Base-by-base conservation (phyloP, 805 yeast genomes). In the Candida sonorensis region DNA sequence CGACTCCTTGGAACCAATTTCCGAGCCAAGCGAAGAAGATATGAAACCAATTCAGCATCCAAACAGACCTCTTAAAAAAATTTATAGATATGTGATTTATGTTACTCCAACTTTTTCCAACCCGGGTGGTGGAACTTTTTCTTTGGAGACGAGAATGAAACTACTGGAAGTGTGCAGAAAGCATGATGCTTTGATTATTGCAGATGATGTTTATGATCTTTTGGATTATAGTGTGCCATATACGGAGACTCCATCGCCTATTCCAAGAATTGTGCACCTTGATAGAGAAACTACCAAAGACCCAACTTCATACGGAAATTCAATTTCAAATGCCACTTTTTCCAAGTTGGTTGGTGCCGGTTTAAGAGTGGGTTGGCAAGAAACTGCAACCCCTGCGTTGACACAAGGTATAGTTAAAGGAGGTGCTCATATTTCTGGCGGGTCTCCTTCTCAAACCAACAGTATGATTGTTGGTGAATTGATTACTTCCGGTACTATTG, bases 311-410 rank as follows among this genome's bases (percentile, higher is more conserved):
- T 62, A 55, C 37, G 95, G 95, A 8, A 77, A 85, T 53, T 72
- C 83, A 1, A 55, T 86, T 10, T 80, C 90, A 14, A 85, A 85
- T 57, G 72, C 80, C 14, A 76, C 90, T 0, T 81, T 82, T 40
- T 81, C 92, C 12, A 85, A 85, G 49, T 42, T 82, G 10, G 63
- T 82, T 21, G 94, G 94, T 1, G 94, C 95, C 0, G 95, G 95
- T 0, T 54, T 85, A 25, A 63, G 95, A 41, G 75, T 77, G 18
- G 95, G 95, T 1, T 86, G 88, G 77, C 92, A 82, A 43, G 94
- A 83, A 45, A 64, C 82, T 4, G 70, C 77, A 1, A 70, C 77
- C 4, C 57, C 63, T 0, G 59, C 62, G 18, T 61, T 86, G 33
- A 81, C 75, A 0, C 41, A 41, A 24, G 81, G 78, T 43, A 55